Conservation (phyloP, 2,329 filamentous ascomycete species). For the Ceratocystis ficicola region DNA sequence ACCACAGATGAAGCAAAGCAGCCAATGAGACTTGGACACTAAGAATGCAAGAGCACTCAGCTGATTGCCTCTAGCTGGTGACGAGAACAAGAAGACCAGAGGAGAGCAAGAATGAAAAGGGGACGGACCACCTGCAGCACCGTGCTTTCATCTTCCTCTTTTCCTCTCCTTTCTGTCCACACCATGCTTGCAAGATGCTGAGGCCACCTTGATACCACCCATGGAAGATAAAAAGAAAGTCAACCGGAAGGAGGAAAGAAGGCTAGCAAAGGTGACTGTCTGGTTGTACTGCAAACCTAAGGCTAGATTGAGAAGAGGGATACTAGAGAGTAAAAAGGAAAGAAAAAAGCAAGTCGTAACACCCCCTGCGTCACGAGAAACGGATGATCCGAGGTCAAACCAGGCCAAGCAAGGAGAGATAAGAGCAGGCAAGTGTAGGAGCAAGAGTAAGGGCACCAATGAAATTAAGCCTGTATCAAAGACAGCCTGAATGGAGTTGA, state of each 20-base stretch:
- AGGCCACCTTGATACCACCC: neutral
- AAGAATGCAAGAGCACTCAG: neutral
- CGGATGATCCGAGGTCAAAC: neutral
- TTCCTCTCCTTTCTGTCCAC: neutral
- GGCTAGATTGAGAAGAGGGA: neutral
- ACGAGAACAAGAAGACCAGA: neutral
- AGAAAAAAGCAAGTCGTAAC: neutral
- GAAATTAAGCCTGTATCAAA: too few species aligned
- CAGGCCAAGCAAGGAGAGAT: neutral
- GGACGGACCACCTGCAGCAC: neutral
- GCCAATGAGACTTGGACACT: conserved; percentile 1
- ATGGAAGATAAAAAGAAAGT: neutral
- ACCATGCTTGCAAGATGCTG: neutral
- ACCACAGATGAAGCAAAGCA: neutral
- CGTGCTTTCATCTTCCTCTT: neutral
- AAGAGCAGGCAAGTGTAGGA: neutral
- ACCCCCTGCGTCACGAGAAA: neutral
- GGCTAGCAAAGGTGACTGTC: neutral
- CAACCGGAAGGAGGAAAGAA: neutral
- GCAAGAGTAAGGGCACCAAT: neutral
- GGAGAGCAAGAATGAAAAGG: neutral
- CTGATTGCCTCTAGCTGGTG: too few species aligned
- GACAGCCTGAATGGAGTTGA: too few species aligned
- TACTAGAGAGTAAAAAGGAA: neutral
- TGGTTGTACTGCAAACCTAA: neutral